Evolutionary conservation across 441 rosid genomes (phyloP).

Genomic region (Mallotus japonicus): DNA sequence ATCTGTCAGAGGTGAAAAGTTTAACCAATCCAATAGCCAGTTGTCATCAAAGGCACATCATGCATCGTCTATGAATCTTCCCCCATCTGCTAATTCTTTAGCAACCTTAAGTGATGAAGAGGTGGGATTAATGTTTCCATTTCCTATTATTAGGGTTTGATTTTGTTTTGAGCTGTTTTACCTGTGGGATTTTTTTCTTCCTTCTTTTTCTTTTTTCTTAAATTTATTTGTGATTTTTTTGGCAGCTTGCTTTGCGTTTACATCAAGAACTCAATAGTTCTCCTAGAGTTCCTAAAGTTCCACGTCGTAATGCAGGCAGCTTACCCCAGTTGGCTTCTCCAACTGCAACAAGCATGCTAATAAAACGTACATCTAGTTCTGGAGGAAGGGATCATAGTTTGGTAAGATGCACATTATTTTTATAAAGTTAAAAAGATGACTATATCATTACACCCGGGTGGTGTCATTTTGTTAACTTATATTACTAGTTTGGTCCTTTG

Average conservation of each 20-base stretch:
- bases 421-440: neutral
- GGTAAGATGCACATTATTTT: slow-evolving; percentile 42
- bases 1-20: slow-evolving; percentile 56
- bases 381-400: slow-evolving; percentile 65
- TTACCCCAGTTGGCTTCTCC: slow-evolving; percentile 76
- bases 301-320: slow-evolving; percentile 87
- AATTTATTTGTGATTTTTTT: slow-evolving; percentile 3
- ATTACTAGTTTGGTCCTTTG: slow-evolving; percentile 14
- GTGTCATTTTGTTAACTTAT: neutral
- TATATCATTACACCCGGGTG: neutral
- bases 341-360: slow-evolving; percentile 54
- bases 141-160: neutral
- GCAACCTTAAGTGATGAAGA: slow-evolving; percentile 87
- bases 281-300: slow-evolving; percentile 96
- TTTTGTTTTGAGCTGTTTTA: slow-evolving; percentile 2
- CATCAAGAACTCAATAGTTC: slow-evolving; percentile 99
- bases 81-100: slow-evolving; percentile 42
- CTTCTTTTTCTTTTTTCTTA: no score
- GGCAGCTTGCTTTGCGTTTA: slow-evolving; percentile 90
- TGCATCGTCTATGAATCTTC: slow-evolving; percentile 41
- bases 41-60: slow-evolving; percentile 48
- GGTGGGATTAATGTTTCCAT: slow-evolving; percentile 34
- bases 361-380: slow-evolving; percentile 74
- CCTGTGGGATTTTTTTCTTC: neutral
- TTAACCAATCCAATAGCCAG: slow-evolving; percentile 42